A percentile compares a stretch with the other conserved stretches of the same genome.
phyloP scores from a whole-genome alignment of 2,329 filamentous ascomycete genomes.

The Rhynchosporium agropyri region DNA sequence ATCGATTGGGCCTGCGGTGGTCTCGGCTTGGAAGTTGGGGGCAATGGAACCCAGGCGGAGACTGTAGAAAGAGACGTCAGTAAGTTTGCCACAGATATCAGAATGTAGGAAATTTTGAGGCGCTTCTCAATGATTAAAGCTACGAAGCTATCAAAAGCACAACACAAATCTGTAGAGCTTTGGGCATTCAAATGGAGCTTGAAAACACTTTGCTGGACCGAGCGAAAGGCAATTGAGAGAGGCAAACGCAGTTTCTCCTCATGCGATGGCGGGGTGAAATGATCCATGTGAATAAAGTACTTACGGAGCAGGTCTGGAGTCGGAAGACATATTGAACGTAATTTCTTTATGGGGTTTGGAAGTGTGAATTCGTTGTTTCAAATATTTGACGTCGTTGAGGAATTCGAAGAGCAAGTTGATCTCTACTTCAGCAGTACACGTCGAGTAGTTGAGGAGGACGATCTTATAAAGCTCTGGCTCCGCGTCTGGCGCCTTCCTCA shows the following conservation, averaged over 20 bases:
- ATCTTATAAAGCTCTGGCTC: too few relatives aligned
- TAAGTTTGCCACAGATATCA: not conserved
- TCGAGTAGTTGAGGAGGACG: too few relatives aligned
- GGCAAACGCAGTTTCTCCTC: slow-evolving; percentile 10
- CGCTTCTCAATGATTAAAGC: not conserved
- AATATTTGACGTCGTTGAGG: not conserved
- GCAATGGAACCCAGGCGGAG: slow-evolving; percentile 69
- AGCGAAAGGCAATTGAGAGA: not conserved
- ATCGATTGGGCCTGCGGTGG: slow-evolving; percentile 75
- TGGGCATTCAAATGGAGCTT: not conserved
- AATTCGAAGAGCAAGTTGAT: too few relatives aligned
- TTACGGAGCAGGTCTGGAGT: slow-evolving; percentile 32
- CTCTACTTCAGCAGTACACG: too few relatives aligned
- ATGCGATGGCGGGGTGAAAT: slow-evolving; percentile 14
- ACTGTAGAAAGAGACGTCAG: slow-evolving; percentile 41
- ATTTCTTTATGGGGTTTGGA: not conserved
- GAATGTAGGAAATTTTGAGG: not conserved
- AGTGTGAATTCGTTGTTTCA: not conserved
- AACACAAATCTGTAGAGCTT: not conserved
- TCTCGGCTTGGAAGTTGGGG: slow-evolving; percentile 83
- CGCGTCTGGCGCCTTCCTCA: not conserved
- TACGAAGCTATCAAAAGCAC: not conserved
- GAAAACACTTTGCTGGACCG: too few relatives aligned
- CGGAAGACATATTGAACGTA: slow-evolving; percentile 24
- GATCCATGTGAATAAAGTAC: slow-evolving; percentile 1